These are phyloP conservation scores for Benincasa hispida DNA, from an alignment of 306 rosid species.

Conservation along the genomic window DNA sequence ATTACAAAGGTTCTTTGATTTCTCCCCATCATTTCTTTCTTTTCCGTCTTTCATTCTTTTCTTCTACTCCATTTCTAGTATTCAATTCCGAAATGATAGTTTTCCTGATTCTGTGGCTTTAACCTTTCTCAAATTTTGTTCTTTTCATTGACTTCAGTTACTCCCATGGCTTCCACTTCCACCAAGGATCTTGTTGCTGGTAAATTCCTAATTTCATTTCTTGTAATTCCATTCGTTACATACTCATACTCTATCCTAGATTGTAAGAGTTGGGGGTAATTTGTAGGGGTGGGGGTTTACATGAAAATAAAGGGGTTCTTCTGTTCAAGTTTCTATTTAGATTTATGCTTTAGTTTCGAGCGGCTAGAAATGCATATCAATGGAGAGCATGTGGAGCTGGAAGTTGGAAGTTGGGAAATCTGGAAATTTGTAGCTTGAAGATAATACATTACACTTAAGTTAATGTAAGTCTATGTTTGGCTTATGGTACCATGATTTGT, in stretches of 20 bases:
- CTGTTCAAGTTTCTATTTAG: not conserved
- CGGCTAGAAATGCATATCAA: not conserved
- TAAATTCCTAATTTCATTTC: not conserved
- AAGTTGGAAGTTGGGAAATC: not conserved
- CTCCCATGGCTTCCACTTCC: constrained; percentile 3
- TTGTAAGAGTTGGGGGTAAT: not conserved
- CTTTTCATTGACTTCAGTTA: not conserved
- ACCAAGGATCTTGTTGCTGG: constrained; percentile 4
- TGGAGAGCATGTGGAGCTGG: not conserved
- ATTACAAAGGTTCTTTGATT: not conserved
- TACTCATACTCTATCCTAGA: not conserved
- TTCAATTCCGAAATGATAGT: not conserved
- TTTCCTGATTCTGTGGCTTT: not conserved
- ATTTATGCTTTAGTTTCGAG: not conserved
- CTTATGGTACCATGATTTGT: not conserved
- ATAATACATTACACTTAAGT: not conserved
- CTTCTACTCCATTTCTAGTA: not conserved
- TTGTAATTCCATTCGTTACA: not conserved
- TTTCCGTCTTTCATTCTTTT: not conserved
- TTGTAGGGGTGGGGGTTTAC: not conserved
- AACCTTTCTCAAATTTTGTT: not conserved
- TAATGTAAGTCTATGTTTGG: no score
- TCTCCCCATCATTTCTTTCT: not conserved
- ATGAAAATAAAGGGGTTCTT: not conserved
- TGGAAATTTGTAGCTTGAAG: not conserved